Percentiles rank a stretch among this genome's conserved stretches.
Evolutionary conservation across 2,329 filamentous ascomycete genomes (phyloP).

Genomic region (Thielaviopsis ethacetica): DNA sequence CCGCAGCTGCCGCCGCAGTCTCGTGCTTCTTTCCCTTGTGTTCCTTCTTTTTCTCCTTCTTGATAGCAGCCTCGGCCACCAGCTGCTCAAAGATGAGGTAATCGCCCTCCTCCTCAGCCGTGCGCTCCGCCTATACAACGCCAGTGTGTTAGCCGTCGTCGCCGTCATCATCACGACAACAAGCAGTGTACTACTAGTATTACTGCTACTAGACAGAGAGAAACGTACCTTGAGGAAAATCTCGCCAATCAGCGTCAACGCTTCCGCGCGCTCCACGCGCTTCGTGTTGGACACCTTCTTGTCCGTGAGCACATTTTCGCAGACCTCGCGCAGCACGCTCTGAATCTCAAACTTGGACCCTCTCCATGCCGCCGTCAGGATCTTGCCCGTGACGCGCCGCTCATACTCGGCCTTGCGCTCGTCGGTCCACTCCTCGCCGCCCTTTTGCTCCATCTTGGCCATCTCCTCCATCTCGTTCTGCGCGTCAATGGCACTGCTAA

Average conservation of each 20-base stretch:
- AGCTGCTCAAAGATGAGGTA: constrained; percentile 98
- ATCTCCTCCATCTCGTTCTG: constrained; percentile 99
- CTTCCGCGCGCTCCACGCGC: constrained; percentile 79
- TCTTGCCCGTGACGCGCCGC: constrained; percentile 91
- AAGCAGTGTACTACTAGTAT: not conserved
- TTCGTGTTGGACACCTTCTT: constrained; percentile 68
- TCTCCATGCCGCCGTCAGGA: constrained; percentile 88
- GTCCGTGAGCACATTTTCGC: constrained; percentile 68
- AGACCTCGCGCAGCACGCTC: constrained; percentile 85
- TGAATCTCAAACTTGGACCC: constrained; percentile 98
- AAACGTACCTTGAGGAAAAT: constrained; percentile 65
- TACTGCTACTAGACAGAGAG: not conserved
- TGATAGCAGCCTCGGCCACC: constrained; percentile 87
- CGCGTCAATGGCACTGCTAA: constrained; percentile 87
- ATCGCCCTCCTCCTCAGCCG: constrained; percentile 91
- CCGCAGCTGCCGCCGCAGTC: constrained; percentile 16
- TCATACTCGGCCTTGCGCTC: constrained; percentile 95
- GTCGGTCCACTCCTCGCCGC: constrained; percentile 95
- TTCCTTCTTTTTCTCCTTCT: constrained; percentile 62
- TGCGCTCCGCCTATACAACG: constrained; percentile 53
- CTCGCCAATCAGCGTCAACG: constrained; percentile 73
- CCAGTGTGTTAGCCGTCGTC: constrained; percentile 11
- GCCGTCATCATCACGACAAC: not conserved
- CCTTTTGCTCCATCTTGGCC: constrained; percentile 86
- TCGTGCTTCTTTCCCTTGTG: constrained; percentile 36